Evolutionary conservation across 352 stramenopile genomes (phyloP).

Genomic region (Phytophthora fragariae): DNA sequence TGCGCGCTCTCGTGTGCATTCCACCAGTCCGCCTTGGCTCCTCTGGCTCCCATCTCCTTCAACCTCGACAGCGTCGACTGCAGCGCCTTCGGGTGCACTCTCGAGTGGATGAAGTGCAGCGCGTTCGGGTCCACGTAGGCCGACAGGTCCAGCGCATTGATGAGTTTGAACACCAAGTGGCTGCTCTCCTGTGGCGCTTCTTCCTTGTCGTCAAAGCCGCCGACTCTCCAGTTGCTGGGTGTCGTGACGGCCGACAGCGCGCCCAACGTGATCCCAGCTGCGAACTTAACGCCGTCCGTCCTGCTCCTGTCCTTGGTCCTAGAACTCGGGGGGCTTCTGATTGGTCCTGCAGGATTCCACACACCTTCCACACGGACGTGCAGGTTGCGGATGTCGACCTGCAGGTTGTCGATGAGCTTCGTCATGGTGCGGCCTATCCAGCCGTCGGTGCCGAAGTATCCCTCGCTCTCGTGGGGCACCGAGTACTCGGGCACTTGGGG

Average conservation of each 20-base stretch:
- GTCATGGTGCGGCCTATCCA: slow-evolving; percentile 91
- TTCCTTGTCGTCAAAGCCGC: slow-evolving; percentile 65
- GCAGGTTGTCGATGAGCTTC: slow-evolving; percentile 91
- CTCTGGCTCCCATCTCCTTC: slow-evolving; percentile 85
- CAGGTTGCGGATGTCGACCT: slow-evolving; percentile 89
- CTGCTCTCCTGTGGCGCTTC: slow-evolving; percentile 41
- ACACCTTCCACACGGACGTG: slow-evolving; percentile 87
- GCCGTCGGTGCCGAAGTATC: slow-evolving; percentile 90
- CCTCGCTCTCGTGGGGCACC: slow-evolving; percentile 78
- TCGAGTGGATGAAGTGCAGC: slow-evolving; percentile 89
- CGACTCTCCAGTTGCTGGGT: slow-evolving; percentile 84
- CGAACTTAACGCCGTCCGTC: slow-evolving; percentile 66
- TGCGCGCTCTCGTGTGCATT: slow-evolving; percentile 72
- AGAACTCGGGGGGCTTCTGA: slow-evolving; percentile 33
- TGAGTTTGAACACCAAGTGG: slow-evolving; percentile 89
- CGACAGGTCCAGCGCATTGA: slow-evolving; percentile 87
- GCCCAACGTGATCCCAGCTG: slow-evolving; percentile 78
- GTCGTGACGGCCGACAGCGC: slow-evolving; percentile 89
- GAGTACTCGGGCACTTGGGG: slow-evolving; percentile 71
- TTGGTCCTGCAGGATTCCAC: slow-evolving; percentile 56
- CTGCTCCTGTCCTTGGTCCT: slow-evolving; percentile 28
- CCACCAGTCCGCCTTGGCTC: slow-evolving; percentile 76
- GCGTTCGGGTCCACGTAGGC: slow-evolving; percentile 88
- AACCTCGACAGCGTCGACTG: slow-evolving; percentile 76
- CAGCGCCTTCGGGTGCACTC: slow-evolving; percentile 80